phyloP scores from a whole-genome alignment of 106 monocot species.

The Posidonia australis region DNA sequence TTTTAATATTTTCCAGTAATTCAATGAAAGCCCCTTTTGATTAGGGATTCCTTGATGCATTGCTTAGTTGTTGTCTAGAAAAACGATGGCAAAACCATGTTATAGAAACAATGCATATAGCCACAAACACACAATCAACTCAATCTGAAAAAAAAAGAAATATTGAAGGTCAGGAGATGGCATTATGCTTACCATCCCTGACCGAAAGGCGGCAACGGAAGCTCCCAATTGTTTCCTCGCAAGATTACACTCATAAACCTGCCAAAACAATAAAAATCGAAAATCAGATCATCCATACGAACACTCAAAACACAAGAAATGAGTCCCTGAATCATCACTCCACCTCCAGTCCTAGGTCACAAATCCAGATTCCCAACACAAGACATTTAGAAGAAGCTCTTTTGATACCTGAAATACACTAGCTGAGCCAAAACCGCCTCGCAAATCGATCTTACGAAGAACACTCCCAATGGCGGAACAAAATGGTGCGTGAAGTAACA shows the following conservation, averaged over 20 bases:
- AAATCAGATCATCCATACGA: neutral
- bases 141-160: neutral
- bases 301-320: too few species aligned
- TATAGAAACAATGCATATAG: neutral
- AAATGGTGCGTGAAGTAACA: too few species aligned
- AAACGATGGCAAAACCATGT: neutral
- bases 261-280: neutral
- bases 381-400: neutral
- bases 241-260: slow-evolving; percentile 87
- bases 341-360: too few species aligned
- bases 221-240: slow-evolving; percentile 64
- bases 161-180: too few species aligned
- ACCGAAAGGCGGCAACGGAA: slow-evolving; percentile 94
- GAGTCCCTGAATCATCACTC: too few species aligned
- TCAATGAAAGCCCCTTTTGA: too few species aligned
- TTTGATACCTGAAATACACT: slow-evolving; percentile 57
- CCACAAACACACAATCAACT: neutral
- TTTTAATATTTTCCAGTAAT: too few species aligned
- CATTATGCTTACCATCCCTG: slow-evolving; percentile 96
- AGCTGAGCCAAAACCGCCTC: slow-evolving; percentile 58
- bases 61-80: too few species aligned
- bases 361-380: too few species aligned
- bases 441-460: slow-evolving; percentile 65
- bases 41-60: too few species aligned
- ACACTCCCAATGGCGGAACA: slow-evolving; percentile 80